A percentile compares a stretch with the other conserved stretches of the same genome.
Conservation (phyloP, 2,329 filamentous ascomycete genomes). For the Pleoardoris graminearum region DNA sequence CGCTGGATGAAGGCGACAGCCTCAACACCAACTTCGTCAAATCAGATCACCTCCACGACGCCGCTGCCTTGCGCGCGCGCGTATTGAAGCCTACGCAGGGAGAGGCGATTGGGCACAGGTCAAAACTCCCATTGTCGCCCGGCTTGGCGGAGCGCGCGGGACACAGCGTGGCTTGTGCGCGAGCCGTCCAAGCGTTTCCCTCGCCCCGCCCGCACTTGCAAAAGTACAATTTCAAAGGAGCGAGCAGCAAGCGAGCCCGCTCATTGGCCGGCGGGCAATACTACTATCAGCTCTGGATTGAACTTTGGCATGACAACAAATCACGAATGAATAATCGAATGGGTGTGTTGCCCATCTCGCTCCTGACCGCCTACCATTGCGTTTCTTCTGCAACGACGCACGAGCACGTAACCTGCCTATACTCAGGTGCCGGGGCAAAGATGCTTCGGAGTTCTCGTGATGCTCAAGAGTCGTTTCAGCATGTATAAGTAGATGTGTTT, state of each 20-base stretch:
- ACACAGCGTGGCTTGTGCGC: too few species aligned
- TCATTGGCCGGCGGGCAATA: neutral
- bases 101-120: slow-evolving; percentile 6
- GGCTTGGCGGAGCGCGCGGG: neutral
- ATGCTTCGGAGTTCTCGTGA: neutral
- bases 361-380: too few species aligned
- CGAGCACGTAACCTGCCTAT: neutral
- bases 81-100: too few species aligned
- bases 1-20: slow-evolving; percentile 3
- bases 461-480: neutral
- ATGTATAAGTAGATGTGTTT: neutral
- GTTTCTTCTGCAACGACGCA: neutral
- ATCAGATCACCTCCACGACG: too few species aligned
- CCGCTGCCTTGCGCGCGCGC: too few species aligned
- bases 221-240: slow-evolving; percentile 1
- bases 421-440: neutral
- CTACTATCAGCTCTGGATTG: neutral
- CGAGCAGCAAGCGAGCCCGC: neutral
- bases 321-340: neutral
- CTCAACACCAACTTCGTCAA: too few species aligned
- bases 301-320: neutral
- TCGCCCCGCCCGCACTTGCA: neutral
- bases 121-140: slow-evolving; percentile 6
- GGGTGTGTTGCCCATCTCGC: too few species aligned
- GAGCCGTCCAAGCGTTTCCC: too few species aligned